These are phyloP conservation scores for Dipodascus albidus DNA, from an alignment of 805 yeast genomes.

Conservation along the genomic window DNA sequence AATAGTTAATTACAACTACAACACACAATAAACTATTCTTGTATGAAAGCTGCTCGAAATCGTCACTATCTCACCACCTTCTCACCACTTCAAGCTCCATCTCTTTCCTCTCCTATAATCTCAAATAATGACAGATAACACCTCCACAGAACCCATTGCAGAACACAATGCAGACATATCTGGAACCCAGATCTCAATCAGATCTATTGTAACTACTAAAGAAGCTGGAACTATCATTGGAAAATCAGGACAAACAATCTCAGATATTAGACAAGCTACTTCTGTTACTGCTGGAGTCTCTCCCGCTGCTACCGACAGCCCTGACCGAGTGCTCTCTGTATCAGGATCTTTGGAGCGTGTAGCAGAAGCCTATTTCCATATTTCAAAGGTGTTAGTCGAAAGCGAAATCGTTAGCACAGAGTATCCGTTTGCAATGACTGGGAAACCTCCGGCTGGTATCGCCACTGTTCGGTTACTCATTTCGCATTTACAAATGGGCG, in stretches of 20 bases:
- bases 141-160: neutral
- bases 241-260: conserved; percentile 68
- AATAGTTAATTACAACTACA: neutral
- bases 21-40: neutral
- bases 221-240: conserved; percentile 94
- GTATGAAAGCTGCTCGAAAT: neutral
- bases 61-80: neutral
- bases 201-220: conserved; percentile 66
- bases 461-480: conserved; percentile 57
- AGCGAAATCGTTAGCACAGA: conserved; percentile 42
- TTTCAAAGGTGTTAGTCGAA: conserved; percentile 52
- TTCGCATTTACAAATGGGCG: conserved; percentile 80
- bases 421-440: conserved; percentile 37
- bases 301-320: conserved; percentile 64
- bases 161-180: neutral
- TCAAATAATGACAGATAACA: neutral
- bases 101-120: neutral
- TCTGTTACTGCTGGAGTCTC: conserved; percentile 81
- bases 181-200: conserved; percentile 16
- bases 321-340: conserved; percentile 73
- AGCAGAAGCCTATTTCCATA: conserved; percentile 56
- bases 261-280: conserved; percentile 61
- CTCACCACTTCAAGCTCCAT: neutral
- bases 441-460: conserved; percentile 40
- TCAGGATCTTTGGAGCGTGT: conserved; percentile 62